Conservation (phyloP, 345 rosid genomes). For the Hibiscus tridactylites region DNA sequence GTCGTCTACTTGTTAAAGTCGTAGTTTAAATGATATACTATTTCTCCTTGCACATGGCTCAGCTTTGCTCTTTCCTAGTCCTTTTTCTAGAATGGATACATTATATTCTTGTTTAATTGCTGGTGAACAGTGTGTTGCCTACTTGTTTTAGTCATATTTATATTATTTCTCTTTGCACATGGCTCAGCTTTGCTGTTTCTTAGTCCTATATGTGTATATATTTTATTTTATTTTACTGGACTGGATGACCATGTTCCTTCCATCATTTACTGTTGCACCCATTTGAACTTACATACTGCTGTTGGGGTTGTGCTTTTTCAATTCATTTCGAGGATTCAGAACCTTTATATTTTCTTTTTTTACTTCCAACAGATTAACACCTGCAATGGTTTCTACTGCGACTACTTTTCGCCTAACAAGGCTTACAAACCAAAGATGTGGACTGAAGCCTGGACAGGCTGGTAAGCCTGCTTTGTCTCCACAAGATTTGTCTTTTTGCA, state of each 20-base stretch:
- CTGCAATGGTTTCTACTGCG: constrained; percentile 98
- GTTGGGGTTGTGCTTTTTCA: not conserved
- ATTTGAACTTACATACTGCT: constrained; percentile 6
- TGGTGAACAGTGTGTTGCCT: constrained; percentile 10
- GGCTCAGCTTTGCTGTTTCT: constrained; percentile 25
- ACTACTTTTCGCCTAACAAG: constrained; percentile 92
- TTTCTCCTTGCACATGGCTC: constrained; percentile 33
- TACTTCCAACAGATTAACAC: constrained; percentile 59
- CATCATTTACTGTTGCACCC: constrained; percentile 10
- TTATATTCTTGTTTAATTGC: constrained; percentile 9
- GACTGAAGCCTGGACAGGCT: constrained; percentile 99
- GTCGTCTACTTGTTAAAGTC: constrained; percentile 11
- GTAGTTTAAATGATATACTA: constrained; percentile 27
- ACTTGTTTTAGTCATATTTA: constrained; percentile 14
- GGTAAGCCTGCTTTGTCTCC: constrained; percentile 39
- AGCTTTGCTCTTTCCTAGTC: constrained; percentile 18
- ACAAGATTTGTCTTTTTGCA: not conserved
- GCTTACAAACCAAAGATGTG: constrained; percentile 95
- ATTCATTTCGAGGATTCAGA: not conserved
- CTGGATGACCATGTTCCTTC: constrained; percentile 15
- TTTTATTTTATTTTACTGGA: constrained; percentile 8
- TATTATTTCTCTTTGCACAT: constrained; percentile 30
- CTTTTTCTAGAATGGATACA: not conserved
- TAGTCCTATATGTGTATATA: constrained; percentile 18
- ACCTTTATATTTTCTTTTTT: constrained; percentile 10